Conservation (phyloP, 371 early-diverging fungal genomes). For the Apophysomyces elegans region DNA sequence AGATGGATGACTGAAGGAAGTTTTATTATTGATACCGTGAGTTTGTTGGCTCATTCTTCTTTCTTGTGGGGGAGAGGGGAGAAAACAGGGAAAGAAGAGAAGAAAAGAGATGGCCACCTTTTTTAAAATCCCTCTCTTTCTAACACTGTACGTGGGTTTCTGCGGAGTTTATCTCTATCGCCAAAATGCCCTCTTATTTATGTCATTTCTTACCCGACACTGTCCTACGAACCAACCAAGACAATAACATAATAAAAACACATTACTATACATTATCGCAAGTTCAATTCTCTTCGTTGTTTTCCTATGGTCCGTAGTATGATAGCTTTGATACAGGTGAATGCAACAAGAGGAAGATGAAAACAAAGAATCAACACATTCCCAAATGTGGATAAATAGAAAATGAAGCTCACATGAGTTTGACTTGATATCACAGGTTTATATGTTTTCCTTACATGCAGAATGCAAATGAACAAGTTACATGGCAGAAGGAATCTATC, state of each 20-base stretch:
- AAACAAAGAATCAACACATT: not conserved
- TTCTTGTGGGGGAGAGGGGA: not conserved
- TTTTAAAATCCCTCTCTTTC: not conserved
- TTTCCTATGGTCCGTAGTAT: not conserved
- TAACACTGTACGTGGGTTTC: not conserved
- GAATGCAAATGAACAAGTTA: not conserved
- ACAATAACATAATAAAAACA: not conserved
- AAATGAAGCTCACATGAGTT: slow-evolving; percentile 9
- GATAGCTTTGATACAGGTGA: no score
- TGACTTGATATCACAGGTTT: slow-evolving; percentile 7
- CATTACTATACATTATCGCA: no score
- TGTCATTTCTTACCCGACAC: not conserved
- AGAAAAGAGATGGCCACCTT: not conserved
- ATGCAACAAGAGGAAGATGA: not conserved
- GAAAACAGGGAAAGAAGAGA: not conserved
- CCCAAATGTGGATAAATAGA: slow-evolving; percentile 4
- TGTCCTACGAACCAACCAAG: not conserved
- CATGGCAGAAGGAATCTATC: not conserved
- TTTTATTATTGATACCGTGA: not conserved
- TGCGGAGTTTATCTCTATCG: slow-evolving; percentile 7
- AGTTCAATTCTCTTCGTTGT: not conserved
- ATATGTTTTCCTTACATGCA: slow-evolving; percentile 1
- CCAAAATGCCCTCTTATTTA: slow-evolving; percentile 3
- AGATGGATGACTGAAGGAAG: not conserved
- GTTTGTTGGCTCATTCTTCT: not conserved